Evolutionary conservation across 2,329 filamentous ascomycete species (phyloP).

Genomic region (Paraphaeosphaeria sporulosa): DNA sequence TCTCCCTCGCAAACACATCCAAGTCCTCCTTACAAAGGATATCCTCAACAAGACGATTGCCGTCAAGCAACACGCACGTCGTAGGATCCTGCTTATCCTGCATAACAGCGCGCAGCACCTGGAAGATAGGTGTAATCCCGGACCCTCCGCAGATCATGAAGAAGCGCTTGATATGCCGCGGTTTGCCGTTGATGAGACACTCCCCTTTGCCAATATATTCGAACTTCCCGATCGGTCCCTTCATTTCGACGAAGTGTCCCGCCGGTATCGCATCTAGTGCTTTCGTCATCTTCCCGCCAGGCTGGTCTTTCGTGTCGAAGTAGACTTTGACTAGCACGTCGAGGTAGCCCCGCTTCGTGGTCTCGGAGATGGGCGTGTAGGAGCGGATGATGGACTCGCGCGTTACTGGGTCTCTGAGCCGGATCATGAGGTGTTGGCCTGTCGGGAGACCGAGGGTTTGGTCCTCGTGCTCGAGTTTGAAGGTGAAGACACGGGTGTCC

Average conservation of each 20-base stretch:
- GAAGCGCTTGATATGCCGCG: constrained; percentile 69
- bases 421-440: constrained; percentile 88
- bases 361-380: constrained; percentile 83
- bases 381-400: constrained; percentile 79
- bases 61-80: constrained; percentile 75
- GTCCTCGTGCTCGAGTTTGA: constrained; percentile 73
- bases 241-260: constrained; percentile 80
- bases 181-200: constrained; percentile 66
- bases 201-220: constrained; percentile 74
- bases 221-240: constrained; percentile 87
- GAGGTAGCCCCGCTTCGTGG: constrained; percentile 66
- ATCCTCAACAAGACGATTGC: constrained; percentile 79
- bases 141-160: constrained; percentile 88
- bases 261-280: constrained; percentile 76
- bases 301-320: constrained; percentile 62
- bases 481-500: constrained; percentile 83
- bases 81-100: constrained; percentile 70
- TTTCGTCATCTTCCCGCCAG: constrained; percentile 82
- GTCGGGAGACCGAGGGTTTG: constrained; percentile 80
- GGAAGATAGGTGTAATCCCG: constrained; percentile 92
- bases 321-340: constrained; percentile 87
- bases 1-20: constrained; percentile 65
- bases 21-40: constrained; percentile 82
- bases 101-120: constrained; percentile 79
- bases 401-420: constrained; percentile 74